These are phyloP conservation scores for Miamiensis avidus DNA, from an alignment of 169 alveolate genomes.

Conservation along the genomic window DNA sequence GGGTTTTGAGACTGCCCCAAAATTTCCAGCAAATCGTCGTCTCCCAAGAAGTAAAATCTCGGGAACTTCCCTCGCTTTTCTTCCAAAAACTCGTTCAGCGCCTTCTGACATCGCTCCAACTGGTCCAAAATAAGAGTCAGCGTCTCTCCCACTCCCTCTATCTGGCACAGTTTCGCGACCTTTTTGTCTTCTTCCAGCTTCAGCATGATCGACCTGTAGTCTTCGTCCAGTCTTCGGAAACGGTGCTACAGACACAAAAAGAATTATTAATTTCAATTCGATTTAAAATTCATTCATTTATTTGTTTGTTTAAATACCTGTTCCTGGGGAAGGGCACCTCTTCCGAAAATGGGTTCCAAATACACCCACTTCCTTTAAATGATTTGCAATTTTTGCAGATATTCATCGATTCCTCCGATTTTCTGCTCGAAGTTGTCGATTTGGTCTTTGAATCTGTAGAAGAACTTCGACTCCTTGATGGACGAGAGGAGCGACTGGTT, in stretches of 20 bases:
- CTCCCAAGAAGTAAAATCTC: constrained; percentile 93
- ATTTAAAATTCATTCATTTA: too few species aligned
- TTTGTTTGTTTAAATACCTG: constrained; percentile 42
- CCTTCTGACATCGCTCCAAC: constrained; percentile 92
- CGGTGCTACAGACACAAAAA: neutral
- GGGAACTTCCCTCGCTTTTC: constrained; percentile 92
- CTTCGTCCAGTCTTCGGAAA: neutral
- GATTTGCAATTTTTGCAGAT: constrained; percentile 78
- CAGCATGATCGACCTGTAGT: constrained; percentile 81
- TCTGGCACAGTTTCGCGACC: constrained; percentile 79
- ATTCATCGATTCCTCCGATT: constrained; percentile 87
- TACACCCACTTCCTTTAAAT: constrained; percentile 94
- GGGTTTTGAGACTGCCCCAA: constrained; percentile 90
- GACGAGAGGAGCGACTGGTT: constrained; percentile 85
- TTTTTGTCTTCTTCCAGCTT: constrained; percentile 82
- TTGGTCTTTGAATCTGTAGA: constrained; percentile 85
- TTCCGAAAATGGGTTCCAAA: constrained; percentile 91
- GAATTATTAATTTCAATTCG: too few species aligned
- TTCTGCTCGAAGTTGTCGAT: constrained; percentile 86
- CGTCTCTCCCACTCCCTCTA: constrained; percentile 86
- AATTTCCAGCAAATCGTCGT: constrained; percentile 93
- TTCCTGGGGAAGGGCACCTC: constrained; percentile 94
- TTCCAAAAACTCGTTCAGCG: constrained; percentile 91
- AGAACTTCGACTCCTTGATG: constrained; percentile 87
- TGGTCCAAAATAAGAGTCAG: constrained; percentile 82